Base-by-base conservation (phyloP, 768 basidiomycete genomes). In the Dendrothele bispora region DNA sequence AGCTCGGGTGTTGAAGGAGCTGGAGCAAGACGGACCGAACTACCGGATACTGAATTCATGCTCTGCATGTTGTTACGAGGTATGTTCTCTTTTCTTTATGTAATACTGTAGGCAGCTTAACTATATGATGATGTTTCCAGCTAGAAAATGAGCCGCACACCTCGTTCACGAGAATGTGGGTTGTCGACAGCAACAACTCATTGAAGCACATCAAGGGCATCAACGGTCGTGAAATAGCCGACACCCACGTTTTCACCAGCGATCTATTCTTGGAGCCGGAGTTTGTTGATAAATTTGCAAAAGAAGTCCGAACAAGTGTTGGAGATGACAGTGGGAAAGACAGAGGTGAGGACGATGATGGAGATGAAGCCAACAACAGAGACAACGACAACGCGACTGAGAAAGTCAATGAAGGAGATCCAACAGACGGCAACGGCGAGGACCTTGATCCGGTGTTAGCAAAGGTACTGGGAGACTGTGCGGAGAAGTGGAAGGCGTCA, bases 181-280 rank as follows among this genome's bases (percentile, higher is more conserved):
- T 55, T n/a, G 55, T 68, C 36, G 66, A 73, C 48, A 62, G 65
- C 2, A 72, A 71, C 41, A 53, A 64, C 28, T 72, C 64, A 0
- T 51, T 64, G 2, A 68, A 68, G 44, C 58, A 61, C 1, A 55
- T 71, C 25, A 59, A 56, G 5, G 50, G 39, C 17, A 42, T 55
- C 2, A 55, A 56, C 1, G n/a, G 42, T 8, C 54, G 56, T 10
- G 32, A 57, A n/a, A 45, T 42, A 21, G 57, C 46, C 6, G 61
- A 67, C 34, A 41, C n/a, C 1, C 49, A 55, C 1, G 34, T 48
- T 4, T 58, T 61, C 27, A 51, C 53, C 10, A 61, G 56, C 25
- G 54, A 61, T 39, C 61, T 65, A 39, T 69, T 55, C 39, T 42
- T 72, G 2, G 32, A 55, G 0, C 3, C 32, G 5, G 52, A 49